Base-by-base conservation (phyloP, 1,284 basidiomycete species). In the Ustilago nuda region DNA sequence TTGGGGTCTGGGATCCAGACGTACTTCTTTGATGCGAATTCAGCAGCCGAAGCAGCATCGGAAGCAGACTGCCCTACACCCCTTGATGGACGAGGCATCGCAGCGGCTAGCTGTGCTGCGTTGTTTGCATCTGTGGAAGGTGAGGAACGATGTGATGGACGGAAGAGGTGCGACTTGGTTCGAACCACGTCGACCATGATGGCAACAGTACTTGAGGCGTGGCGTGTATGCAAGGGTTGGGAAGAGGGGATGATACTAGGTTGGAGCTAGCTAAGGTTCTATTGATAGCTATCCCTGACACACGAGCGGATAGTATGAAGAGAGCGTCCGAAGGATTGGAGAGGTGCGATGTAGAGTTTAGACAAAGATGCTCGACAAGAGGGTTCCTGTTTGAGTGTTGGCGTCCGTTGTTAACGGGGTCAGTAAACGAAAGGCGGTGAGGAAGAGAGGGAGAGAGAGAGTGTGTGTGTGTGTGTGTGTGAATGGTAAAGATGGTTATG, bases 11-110 rank as follows among this genome's bases (percentile, higher is more conserved):
- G 94, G 30, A 95, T 92, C 94, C 94, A 97, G 3, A 97, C 94
- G 92, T 93, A 95, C 87, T 93, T 95, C 91, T 96, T 96, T 89
- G 94, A 93, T 85, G 94, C 95, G 87, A 96, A 97, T 86, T 96
- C 94, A 48, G 94, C 94, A 82, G 95, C 93, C 7, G 74, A 79
- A 11, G 80, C 80, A 48, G 78, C 77, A 48, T 72, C 76, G 3
- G 78, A 67, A 2, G 77, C 69, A 0, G 77, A 71, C 46, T 75
- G 89, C 2, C 73, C 77, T 4, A 67, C 73, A 48, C 66, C 69
- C 4, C 68, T 45, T 0, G 73, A 55, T 15, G 73, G 76, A 13
- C 76, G 58, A 11, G 76, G 67, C 76, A 79, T 70, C 45, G 76
- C 76, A 12, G 66, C 72, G 35, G 76, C 74, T 36, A 77, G 30